phyloP scores from a whole-genome alignment of 371 early-diverging fungal genomes.

The Mortierella sp. region DNA sequence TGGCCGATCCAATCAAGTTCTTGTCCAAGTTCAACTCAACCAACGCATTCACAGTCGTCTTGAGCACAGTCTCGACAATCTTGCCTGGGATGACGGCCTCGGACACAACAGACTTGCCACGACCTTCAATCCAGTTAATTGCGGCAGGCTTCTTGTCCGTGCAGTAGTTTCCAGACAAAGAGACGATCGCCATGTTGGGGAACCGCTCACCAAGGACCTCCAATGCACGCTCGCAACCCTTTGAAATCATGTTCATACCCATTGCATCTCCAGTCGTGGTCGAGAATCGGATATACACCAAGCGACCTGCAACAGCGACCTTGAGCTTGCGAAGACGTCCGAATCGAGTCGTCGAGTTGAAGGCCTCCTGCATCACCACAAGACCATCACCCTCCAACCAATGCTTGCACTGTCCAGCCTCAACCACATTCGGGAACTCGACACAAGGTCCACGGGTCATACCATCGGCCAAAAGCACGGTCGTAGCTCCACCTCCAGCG shows the following conservation, averaged over 20 bases:
- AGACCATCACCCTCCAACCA: constrained; percentile 83
- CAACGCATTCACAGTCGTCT: constrained; percentile 85
- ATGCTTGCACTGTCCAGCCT: constrained; percentile 76
- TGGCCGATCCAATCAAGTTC: constrained; percentile 94
- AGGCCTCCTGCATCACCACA: constrained; percentile 73
- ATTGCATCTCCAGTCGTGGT: constrained; percentile 98
- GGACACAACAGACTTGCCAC: constrained; percentile 95
- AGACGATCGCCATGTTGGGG: constrained; percentile 83
- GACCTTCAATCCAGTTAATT: constrained; percentile 97
- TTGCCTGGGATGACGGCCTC: constrained; percentile 87
- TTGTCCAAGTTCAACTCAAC: constrained; percentile 88
- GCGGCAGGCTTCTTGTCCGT: constrained; percentile 98
- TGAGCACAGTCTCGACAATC: constrained; percentile 85
- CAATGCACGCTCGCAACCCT: constrained; percentile 90
- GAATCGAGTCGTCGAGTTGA: constrained; percentile 92
- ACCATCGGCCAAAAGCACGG: constrained; percentile 87
- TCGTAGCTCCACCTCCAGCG: constrained; percentile 88
- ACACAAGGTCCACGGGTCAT: constrained; percentile 97
- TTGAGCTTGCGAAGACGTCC: constrained; percentile 88
- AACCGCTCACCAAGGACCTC: constrained; percentile 68
- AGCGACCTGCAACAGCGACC: constrained; percentile 85
- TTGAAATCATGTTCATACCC: constrained; percentile 99
- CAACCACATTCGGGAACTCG: constrained; percentile 77
- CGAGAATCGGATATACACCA: constrained; percentile 88
- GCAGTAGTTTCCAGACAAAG: constrained; percentile 94